phyloP scores from a whole-genome alignment of 202 grass and related monocot species.

The Carex arenaria region DNA sequence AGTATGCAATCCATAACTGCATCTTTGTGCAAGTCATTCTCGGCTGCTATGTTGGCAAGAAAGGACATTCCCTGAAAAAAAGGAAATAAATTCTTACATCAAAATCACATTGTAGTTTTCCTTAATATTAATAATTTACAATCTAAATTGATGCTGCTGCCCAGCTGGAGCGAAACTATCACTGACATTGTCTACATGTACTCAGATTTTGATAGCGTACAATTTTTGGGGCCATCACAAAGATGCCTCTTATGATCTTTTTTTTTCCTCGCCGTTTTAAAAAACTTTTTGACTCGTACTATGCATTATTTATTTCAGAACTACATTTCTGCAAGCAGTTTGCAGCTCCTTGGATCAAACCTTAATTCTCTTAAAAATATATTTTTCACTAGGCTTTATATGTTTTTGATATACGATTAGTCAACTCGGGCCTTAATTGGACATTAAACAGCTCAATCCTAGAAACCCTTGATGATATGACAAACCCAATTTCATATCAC shows the following conservation, averaged over 20 bases:
- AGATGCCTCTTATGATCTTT: background rate
- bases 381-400: background rate
- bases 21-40: constrained; percentile 50
- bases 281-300: background rate
- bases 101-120: background rate
- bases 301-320: background rate
- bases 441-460: background rate
- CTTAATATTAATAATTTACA: background rate
- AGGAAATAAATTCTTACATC: background rate
- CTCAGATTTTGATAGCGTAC: background rate
- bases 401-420: background rate
- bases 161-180: background rate
- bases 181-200: background rate
- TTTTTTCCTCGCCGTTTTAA: background rate
- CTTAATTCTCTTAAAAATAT: background rate
- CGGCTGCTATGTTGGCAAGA: constrained; percentile 82
- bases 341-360: background rate
- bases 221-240: background rate
- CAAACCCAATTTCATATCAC: background rate
- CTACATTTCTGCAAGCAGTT: background rate
- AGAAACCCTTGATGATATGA: background rate
- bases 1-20: constrained; percentile 66
- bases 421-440: background rate
- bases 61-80: constrained; percentile 80
- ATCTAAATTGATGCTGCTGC: background rate